A percentile compares a stretch with the other conserved stretches of the same genome.
These are phyloP conservation scores for Termitomyces sp. DNA, from an alignment of 768 basidiomycete species.

Conservation along the genomic window DNA sequence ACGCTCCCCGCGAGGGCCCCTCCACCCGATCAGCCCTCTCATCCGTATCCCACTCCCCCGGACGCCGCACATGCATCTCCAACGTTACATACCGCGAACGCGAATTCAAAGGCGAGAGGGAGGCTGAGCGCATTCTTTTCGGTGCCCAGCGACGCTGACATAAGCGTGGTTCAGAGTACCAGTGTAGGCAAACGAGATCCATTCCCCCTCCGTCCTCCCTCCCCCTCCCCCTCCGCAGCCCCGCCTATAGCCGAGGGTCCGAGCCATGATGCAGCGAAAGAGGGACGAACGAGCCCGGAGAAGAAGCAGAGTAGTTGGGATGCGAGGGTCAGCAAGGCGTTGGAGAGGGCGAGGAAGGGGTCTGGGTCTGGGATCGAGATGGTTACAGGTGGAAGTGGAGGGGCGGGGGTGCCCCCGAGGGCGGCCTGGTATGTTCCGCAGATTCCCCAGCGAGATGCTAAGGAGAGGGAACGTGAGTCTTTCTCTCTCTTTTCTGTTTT, in stretches of 20 bases:
- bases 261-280: background rate
- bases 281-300: background rate
- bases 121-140: too few relatives aligned
- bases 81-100: too few relatives aligned
- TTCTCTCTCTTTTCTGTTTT: background rate
- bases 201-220: background rate
- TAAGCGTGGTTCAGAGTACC: background rate
- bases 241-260: background rate
- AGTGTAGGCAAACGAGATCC: background rate
- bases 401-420: background rate
- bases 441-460: background rate
- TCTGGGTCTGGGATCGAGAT: background rate
- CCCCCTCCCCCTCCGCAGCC: background rate
- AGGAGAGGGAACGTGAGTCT: conserved; percentile 1
- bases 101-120: background rate
- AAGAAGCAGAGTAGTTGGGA: conserved; percentile 7
- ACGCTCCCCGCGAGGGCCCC: background rate
- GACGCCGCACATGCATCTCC: background rate
- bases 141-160: too few relatives aligned
- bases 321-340: conserved; percentile 9
- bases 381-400: background rate
- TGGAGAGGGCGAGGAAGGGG: conserved; percentile 1
- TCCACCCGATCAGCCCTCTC: background rate
- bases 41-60: background rate
- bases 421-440: conserved; percentile 3